These are phyloP conservation scores for Claviceps cyperi DNA, from an alignment of 2,329 filamentous ascomycete species.

Conservation along the genomic window DNA sequence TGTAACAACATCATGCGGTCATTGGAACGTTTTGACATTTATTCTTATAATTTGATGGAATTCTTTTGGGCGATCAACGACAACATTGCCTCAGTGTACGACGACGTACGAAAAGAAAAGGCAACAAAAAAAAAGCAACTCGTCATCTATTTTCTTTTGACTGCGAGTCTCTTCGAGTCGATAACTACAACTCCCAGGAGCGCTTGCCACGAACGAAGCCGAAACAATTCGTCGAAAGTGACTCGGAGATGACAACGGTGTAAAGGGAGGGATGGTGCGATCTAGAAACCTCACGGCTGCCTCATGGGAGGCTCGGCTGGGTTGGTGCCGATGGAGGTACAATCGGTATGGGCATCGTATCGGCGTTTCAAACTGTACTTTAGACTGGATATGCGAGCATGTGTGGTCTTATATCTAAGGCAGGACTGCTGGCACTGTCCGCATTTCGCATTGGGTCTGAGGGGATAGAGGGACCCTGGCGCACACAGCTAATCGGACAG, in stretches of 20 bases:
- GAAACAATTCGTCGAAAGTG: neutral
- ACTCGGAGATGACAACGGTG: neutral
- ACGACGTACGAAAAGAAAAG: neutral
- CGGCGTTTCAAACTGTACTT: conserved; percentile 20
- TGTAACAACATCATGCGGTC: conserved; percentile 7
- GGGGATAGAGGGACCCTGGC: neutral
- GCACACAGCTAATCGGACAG: neutral
- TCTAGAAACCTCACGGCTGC: neutral
- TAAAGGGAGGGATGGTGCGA: neutral
- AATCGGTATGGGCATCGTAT: conserved; percentile 16
- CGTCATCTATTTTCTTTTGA: neutral
- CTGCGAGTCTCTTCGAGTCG: neutral
- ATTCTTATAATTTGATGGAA: neutral
- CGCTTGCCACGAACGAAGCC: neutral
- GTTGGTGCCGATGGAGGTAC: conserved; percentile 4
- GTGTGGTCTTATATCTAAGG: neutral
- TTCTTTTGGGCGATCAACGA: neutral
- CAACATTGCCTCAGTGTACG: neutral
- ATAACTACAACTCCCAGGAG: neutral
- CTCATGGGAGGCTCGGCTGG: neutral
- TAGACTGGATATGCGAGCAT: conserved; percentile 9
- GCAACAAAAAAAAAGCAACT: neutral
- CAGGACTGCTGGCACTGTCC: neutral
- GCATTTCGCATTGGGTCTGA: neutral
- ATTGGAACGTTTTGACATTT: neutral